Conservation (phyloP, 257 asterid genomes). For the Jacaranda copaia region DNA sequence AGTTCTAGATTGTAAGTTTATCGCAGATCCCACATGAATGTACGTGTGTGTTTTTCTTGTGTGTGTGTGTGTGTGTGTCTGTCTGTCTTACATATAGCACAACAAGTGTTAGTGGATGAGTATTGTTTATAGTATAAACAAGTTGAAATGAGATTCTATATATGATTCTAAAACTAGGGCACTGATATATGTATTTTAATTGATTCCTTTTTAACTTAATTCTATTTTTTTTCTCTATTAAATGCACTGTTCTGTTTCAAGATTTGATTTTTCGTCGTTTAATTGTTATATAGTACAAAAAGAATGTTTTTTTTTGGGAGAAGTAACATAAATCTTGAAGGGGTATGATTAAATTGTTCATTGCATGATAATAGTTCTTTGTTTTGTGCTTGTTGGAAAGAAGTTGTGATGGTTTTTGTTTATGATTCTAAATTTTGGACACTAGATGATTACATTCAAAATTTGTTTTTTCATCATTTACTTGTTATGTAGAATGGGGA, state of each 20-base stretch:
- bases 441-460: neutral
- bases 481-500: neutral
- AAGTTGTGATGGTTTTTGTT: neutral
- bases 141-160: neutral
- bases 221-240: neutral
- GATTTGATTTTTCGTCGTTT: slow-evolving; percentile 15
- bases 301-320: neutral
- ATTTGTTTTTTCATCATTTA: slow-evolving; percentile 12
- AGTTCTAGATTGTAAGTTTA: neutral
- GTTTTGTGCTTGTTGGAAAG: neutral
- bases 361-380: neutral
- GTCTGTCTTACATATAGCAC: neutral
- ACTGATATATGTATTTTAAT: neutral
- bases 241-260: slow-evolving; percentile 1
- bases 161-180: slow-evolving; percentile 5
- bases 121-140: neutral
- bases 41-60: neutral
- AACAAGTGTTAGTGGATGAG: neutral
- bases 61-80: no score
- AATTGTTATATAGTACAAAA: slow-evolving; percentile 6
- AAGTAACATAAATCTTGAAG: neutral
- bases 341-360: neutral
- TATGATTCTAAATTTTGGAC: neutral
- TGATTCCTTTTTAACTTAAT: neutral
- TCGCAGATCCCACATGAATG: neutral